Evolutionary conservation across 129 eudicot species (phyloP).

Genomic region (Flaveria bidentis): DNA sequence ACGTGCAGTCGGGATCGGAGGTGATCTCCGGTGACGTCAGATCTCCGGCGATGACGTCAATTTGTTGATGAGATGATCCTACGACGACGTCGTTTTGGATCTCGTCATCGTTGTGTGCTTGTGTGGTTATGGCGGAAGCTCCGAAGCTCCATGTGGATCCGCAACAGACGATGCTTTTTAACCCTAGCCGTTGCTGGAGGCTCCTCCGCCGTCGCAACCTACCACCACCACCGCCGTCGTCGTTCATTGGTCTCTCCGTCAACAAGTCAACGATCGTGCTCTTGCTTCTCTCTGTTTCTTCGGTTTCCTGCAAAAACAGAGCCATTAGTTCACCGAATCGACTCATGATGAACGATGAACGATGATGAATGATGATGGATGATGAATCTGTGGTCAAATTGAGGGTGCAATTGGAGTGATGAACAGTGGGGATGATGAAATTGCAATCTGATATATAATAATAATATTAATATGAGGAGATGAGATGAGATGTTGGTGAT

Average conservation of each 20-base stretch:
- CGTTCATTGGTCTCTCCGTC: conserved; percentile 43
- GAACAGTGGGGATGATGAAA: no score
- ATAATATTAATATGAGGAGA: no score
- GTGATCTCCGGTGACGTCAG: background rate
- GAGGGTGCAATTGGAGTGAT: no score
- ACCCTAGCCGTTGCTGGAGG: conserved; percentile 61
- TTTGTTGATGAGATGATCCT: conserved; percentile 1
- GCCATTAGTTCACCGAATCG: conserved; percentile 51
- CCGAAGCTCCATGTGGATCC: conserved; percentile 64
- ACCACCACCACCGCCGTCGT: conserved; percentile 40
- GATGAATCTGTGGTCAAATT: no score
- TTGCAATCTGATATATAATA: no score
- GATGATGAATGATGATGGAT: no score
- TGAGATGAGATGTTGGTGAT: no score
- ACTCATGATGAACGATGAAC: conserved; percentile 12
- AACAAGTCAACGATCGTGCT: conserved; percentile 21
- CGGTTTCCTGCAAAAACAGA: conserved; percentile 54
- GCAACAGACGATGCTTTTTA: conserved; percentile 52
- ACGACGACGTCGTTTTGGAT: conserved; percentile 8
- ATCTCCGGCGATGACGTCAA: background rate
- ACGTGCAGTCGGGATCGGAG: conserved; percentile 35
- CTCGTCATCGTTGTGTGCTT: conserved; percentile 31
- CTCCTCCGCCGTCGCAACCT: conserved; percentile 43
- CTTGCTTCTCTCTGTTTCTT: conserved; percentile 31
- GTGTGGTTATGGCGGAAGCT: conserved; percentile 40